A percentile compares a stretch with the other conserved stretches of the same genome.
Evolutionary conservation across 345 rosid species (phyloP).

Genomic region (Eucalyptus decipiens): DNA sequence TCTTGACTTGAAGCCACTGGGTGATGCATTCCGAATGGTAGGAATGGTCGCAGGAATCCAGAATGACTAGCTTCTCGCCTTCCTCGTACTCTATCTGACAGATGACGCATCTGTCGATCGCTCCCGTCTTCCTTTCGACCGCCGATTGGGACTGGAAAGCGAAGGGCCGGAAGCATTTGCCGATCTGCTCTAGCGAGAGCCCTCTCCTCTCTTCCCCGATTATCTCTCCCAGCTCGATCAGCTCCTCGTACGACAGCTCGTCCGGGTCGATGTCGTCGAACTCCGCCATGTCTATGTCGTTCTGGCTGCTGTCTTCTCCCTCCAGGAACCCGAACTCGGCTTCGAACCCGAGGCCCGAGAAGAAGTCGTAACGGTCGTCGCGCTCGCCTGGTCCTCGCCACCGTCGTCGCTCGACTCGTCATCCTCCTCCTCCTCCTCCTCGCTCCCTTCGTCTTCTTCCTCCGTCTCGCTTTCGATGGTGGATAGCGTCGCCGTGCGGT

Average conservation of each 20-base stretch:
- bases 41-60: conserved; percentile 40
- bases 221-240: conserved; percentile 57
- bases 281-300: conserved; percentile 24
- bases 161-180: conserved; percentile 9
- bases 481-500: background rate
- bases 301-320: conserved; percentile 23
- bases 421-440: background rate
- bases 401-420: conserved; percentile 1
- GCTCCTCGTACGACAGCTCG: conserved; percentile 55
- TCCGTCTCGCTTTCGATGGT: conserved; percentile 26
- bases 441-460: background rate
- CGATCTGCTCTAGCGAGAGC: conserved; percentile 23
- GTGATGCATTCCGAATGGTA: conserved; percentile 58
- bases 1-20: conserved; percentile 60
- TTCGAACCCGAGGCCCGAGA: conserved; percentile 21
- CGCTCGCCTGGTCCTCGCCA: background rate
- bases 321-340: conserved; percentile 28
- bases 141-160: background rate
- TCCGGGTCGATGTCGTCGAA: conserved; percentile 60
- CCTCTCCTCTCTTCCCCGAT: conserved; percentile 61
- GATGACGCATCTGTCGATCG: conserved; percentile 56
- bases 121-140: background rate
- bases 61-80: conserved; percentile 37
- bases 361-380: conserved; percentile 24
- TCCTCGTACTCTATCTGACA: conserved; percentile 70